Percentiles rank a stretch among this genome's conserved stretches.
Conservation (phyloP, 116 monocot genomes). For the Zostera marina region DNA sequence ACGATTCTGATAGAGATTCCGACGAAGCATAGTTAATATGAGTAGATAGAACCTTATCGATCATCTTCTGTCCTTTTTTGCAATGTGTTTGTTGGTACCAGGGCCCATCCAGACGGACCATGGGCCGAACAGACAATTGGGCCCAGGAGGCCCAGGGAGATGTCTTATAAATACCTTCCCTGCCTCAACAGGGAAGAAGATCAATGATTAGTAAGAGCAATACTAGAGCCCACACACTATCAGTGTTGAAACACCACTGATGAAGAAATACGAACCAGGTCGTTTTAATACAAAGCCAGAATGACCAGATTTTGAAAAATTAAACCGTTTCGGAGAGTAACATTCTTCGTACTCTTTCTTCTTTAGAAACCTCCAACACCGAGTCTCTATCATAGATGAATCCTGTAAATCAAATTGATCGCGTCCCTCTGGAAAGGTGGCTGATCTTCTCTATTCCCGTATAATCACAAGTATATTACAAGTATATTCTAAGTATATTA, state of each 20-base stretch:
- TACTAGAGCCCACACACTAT: too few species aligned
- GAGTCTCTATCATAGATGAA: constrained; percentile 61
- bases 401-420: constrained; percentile 12
- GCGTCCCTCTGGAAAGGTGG: too few species aligned
- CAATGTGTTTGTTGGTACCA: too few species aligned
- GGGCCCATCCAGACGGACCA: too few species aligned
- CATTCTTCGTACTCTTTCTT: constrained; percentile 56
- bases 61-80: constrained; percentile 49
- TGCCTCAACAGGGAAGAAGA: too few species aligned
- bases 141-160: too few species aligned
- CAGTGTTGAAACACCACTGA: constrained; percentile 44
- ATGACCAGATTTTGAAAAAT: constrained; percentile 38
- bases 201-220: too few species aligned
- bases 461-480: too few species aligned
- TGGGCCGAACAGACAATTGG: too few species aligned
- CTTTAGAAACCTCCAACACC: constrained; percentile 39
- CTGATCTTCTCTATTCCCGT: too few species aligned
- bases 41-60: constrained; percentile 22
- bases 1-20: background rate
- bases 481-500: too few species aligned
- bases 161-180: too few species aligned
- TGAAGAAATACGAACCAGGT: constrained; percentile 49
- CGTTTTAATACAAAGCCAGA: constrained; percentile 22
- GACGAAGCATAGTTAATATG: background rate
- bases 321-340: constrained; percentile 27